phyloP scores from a whole-genome alignment of 176 grass and related monocot species.

The Eremochloa ophiuroides region DNA sequence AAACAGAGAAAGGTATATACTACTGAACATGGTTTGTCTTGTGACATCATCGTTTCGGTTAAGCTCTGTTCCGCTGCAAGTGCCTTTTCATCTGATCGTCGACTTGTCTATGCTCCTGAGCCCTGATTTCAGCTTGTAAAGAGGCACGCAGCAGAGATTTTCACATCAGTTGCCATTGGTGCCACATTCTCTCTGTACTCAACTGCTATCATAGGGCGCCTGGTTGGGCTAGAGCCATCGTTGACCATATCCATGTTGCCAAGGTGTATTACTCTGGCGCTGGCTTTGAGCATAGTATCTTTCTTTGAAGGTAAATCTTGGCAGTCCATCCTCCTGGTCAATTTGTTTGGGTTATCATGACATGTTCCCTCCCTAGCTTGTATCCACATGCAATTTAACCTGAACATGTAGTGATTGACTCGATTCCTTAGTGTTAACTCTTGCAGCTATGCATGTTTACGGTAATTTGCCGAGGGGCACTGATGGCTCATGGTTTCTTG shows the following conservation, averaged over 20 bases:
- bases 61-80: not conserved
- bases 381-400: not conserved
- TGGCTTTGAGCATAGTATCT: constrained; percentile 93
- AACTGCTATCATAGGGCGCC: constrained; percentile 67
- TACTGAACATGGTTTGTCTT: not conserved
- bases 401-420: not conserved
- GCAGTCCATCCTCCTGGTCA: not conserved
- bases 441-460: not conserved
- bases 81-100: not conserved
- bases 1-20: constrained; percentile 95
- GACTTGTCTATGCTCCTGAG: not conserved
- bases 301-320: constrained; percentile 76
- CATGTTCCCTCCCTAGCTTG: not conserved
- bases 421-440: not conserved
- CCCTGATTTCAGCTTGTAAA: constrained; percentile 69
- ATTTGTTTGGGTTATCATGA: not conserved
- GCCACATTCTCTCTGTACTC: constrained; percentile 81
- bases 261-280: constrained; percentile 83
- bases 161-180: constrained; percentile 76
- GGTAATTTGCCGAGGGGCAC: not conserved
- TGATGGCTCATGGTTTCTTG: not conserved
- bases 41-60: not conserved
- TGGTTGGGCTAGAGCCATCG: constrained; percentile 63
- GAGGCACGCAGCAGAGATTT: constrained; percentile 89
- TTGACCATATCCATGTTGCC: constrained; percentile 82